A percentile compares a stretch with the other conserved stretches of the same genome.
phyloP scores from a whole-genome alignment of 257 asterid species.

The Fraxinus excelsior region DNA sequence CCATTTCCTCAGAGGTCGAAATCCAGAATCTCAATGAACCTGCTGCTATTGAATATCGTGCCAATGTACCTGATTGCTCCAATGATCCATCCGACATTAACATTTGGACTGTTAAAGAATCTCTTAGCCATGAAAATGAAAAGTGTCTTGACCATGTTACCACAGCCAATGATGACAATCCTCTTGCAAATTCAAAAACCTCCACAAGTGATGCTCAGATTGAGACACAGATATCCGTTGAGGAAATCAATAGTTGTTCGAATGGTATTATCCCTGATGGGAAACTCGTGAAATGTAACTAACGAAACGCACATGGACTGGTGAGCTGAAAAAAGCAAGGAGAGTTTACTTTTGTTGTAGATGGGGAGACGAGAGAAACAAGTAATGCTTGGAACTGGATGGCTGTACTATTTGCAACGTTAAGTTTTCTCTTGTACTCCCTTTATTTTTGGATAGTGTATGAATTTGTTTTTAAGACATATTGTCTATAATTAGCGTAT shows the following conservation, averaged over 20 bases:
- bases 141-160: background rate
- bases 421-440: constrained; percentile 8
- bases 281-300: constrained; percentile 18
- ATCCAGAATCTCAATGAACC: constrained; percentile 10
- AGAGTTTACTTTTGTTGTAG: background rate
- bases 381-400: background rate
- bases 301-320: background rate
- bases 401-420: background rate
- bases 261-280: constrained; percentile 10
- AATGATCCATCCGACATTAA: constrained; percentile 18
- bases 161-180: constrained; percentile 11
- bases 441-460: constrained; percentile 1
- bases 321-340: background rate
- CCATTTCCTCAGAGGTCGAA: constrained; percentile 15
- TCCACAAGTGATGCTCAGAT: constrained; percentile 18
- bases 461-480: constrained; percentile 21
- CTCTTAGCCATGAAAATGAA: constrained; percentile 13
- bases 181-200: constrained; percentile 4
- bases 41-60: constrained; percentile 29
- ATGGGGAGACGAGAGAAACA: constrained; percentile 1
- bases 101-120: constrained; percentile 6
- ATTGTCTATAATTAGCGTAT: constrained; percentile 32
- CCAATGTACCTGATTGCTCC: constrained; percentile 8
- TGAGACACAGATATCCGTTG: constrained; percentile 29
- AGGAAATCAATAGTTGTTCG: constrained; percentile 23